Conservation (phyloP, 2,329 filamentous ascomycete species). For the Pleoardoris graminearum region DNA sequence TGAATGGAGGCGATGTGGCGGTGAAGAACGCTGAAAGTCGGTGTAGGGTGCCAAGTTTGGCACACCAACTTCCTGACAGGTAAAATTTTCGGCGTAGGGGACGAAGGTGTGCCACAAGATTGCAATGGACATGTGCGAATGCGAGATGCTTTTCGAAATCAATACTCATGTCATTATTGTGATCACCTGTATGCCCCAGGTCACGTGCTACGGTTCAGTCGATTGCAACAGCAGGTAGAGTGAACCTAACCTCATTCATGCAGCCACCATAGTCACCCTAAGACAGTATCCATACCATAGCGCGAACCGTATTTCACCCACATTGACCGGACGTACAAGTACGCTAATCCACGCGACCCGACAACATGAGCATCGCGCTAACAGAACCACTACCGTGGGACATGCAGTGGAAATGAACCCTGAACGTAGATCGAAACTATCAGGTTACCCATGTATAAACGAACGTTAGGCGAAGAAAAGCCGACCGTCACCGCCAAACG, state of each 20-base stretch:
- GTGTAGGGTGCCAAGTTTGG: slow-evolving; percentile 8
- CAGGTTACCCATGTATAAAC: no score
- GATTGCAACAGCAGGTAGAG: not conserved
- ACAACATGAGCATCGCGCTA: not conserved
- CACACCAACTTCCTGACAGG: not conserved
- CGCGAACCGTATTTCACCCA: not conserved
- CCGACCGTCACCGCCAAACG: slow-evolving; percentile 20
- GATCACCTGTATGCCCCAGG: no score
- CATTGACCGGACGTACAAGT: not conserved
- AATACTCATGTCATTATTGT: not conserved
- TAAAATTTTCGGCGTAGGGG: not conserved
- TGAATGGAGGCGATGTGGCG: slow-evolving; percentile 11
- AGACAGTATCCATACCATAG: not conserved
- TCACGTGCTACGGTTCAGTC: no score
- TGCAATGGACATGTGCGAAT: no score
- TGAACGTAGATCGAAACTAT: not conserved
- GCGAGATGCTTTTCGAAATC: no score
- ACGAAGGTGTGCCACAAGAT: no score
- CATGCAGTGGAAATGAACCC: not conserved
- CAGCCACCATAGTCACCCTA: not conserved
- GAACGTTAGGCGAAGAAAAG: not conserved
- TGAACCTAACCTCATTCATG: not conserved
- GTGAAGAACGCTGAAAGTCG: slow-evolving; percentile 20
- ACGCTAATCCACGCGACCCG: not conserved
- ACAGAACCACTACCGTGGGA: not conserved